Base-by-base conservation (phyloP, 305 asterid species). In the Fraxinus ornus region DNA sequence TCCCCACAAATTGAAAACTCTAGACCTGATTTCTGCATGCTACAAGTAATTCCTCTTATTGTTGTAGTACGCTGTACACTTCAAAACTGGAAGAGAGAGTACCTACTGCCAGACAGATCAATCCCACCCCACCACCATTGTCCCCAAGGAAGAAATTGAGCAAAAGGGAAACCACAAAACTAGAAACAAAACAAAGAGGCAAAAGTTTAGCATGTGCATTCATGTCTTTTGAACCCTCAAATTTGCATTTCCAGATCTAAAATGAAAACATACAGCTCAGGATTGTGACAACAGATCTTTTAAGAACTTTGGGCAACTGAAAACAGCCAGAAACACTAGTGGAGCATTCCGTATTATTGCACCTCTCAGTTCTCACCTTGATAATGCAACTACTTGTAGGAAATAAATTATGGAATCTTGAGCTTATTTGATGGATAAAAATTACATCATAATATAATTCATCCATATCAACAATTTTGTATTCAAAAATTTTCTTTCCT, bases 371-470 rank as follows among this genome's bases (percentile, higher is more conserved):
- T n/a, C 64, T 68, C 77, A 39, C 47, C 7, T n/a, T 62, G 26
- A 39, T 39, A 79, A 79, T 79, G 62, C 64, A 79, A 80, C 77
- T 6, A 17, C 49, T 41, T 70, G 47, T 28, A 68, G 74, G 9
- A 13, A 68, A 68, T 68, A 68, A 68, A 68, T 13, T 68, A 68
- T 28, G 36, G 3, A 68, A 68, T 68, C 74, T 68, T 28, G 37
- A 68, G 37, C 37, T 28, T 24, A 68, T 26, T 36, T 12, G 74
- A 12, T 30, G 35, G 74, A 68, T 68, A 68, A 24, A 66, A 28
- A 68, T 68, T 28, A 30, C 5, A 15, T 60, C 70, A 55, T 17
- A 55, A 55, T 55, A n/a, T n/a, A 64, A 64, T 24, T 64, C 13
- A 9, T 64, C 32, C 72, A 68, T n/a, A 68, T 24, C 17, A 81